phyloP scores from a whole-genome alignment of 1,284 basidiomycete species.

The Xanthoconium separans region DNA sequence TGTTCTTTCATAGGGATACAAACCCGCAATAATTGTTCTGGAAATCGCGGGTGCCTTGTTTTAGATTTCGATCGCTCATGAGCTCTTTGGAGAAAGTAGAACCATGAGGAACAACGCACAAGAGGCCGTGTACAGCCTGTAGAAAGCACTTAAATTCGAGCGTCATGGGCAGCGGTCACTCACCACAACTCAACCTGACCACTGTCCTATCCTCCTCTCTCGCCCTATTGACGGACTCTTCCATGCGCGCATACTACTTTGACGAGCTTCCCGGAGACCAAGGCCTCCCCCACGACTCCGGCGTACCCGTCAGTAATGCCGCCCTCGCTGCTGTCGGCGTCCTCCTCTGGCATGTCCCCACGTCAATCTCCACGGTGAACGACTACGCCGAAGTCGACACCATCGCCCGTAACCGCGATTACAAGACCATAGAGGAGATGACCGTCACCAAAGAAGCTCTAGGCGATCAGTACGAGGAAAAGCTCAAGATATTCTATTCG shows the following conservation, averaged over 20 bases:
- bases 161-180: no score
- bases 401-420: slow-evolving; percentile 63
- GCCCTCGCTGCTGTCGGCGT: slow-evolving; percentile 60
- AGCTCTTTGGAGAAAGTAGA: no score
- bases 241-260: slow-evolving; percentile 81
- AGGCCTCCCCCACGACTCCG: slow-evolving; percentile 69
- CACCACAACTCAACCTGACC: no score
- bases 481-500: slow-evolving; percentile 59
- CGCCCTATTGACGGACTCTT: no score
- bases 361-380: slow-evolving; percentile 51
- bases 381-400: slow-evolving; percentile 55
- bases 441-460: slow-evolving; percentile 71
- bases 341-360: slow-evolving; percentile 58
- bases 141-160: no score
- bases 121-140: no score
- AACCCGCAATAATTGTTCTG: no score
- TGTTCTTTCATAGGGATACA: no score
- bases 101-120: no score
- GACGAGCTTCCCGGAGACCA: slow-evolving; percentile 78
- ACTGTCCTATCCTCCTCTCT: no score
- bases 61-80: no score
- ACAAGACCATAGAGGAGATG: slow-evolving; percentile 79
- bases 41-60: no score
- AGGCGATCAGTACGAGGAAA: slow-evolving; percentile 70
- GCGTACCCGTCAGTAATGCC: slow-evolving; percentile 30